Conservation (phyloP, 176 grass and related monocot species). For the Oryza meridionalis region DNA sequence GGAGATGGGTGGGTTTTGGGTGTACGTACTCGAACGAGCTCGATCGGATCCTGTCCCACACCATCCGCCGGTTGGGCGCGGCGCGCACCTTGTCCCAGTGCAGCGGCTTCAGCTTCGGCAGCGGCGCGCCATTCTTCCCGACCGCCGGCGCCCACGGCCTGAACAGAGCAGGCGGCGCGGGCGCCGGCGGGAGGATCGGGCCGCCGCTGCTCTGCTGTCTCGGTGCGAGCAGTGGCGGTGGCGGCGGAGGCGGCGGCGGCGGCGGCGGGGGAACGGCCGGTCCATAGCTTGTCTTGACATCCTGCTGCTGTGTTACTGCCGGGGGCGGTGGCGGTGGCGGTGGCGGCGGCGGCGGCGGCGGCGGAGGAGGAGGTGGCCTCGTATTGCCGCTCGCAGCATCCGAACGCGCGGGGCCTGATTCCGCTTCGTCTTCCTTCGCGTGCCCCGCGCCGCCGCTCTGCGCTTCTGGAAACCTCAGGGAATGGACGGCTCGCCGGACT, state of each 20-base stretch:
- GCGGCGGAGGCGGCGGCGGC: constrained; percentile 29
- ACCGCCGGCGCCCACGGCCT: constrained; percentile 30
- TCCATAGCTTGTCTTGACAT: not conserved
- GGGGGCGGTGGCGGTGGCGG: constrained; percentile 21
- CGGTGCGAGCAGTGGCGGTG: constrained; percentile 28
- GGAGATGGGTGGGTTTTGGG: too few species aligned
- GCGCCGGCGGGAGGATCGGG: constrained; percentile 29
- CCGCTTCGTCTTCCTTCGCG: constrained; percentile 14
- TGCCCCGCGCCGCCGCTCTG: constrained; percentile 1
- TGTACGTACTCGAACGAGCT: constrained; percentile 86
- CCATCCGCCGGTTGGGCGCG: constrained; percentile 83
- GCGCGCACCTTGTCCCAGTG: constrained; percentile 99
- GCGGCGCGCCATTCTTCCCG: constrained; percentile 55
- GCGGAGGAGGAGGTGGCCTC: constrained; percentile 34
- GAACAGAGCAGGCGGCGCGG: constrained; percentile 39
- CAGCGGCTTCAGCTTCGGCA: constrained; percentile 93
- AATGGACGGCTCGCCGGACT: not conserved
- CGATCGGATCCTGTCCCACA: constrained; percentile 91
- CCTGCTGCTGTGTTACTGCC: constrained; percentile 18
- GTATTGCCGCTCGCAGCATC: not conserved
- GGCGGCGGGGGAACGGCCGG: constrained; percentile 25
- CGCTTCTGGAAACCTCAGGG: constrained; percentile 17
- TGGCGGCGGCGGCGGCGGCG: constrained; percentile 6
- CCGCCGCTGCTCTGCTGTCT: constrained; percentile 39
- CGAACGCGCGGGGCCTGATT: not conserved